Evolutionary conservation across 2,329 filamentous ascomycete genomes (phyloP).

Genomic region (Aurifilum marmelostoma): DNA sequence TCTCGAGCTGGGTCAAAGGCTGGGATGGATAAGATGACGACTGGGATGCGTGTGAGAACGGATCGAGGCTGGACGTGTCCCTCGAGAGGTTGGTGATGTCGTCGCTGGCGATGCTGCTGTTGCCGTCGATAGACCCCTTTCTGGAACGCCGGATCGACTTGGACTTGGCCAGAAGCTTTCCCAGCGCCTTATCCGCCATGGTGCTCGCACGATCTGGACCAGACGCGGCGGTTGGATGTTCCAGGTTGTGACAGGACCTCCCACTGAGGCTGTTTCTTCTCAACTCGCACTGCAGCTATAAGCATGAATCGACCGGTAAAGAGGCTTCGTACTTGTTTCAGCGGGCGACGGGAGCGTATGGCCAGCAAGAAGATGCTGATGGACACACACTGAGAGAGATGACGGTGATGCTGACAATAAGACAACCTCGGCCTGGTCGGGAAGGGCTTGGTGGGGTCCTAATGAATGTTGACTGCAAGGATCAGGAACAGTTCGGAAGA

Average conservation of each 20-base stretch:
- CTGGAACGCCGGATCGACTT: slow-evolving; percentile 53
- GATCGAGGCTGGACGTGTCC: slow-evolving; percentile 12
- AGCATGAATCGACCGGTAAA: background rate
- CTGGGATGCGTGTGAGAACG: slow-evolving; percentile 32
- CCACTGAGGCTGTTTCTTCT: slow-evolving; percentile 19
- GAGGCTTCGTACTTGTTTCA: background rate
- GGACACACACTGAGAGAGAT: background rate
- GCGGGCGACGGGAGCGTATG: no score
- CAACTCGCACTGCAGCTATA: background rate
- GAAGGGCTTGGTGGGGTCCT: background rate
- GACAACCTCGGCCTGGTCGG: slow-evolving; percentile 9
- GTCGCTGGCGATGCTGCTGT: slow-evolving; percentile 33
- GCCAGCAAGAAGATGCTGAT: no score
- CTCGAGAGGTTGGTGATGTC: slow-evolving; percentile 30
- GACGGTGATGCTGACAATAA: slow-evolving; percentile 3
- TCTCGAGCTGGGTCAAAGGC: slow-evolving; percentile 37
- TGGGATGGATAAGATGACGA: slow-evolving; percentile 30
- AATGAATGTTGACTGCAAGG: background rate
- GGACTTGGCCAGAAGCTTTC: slow-evolving; percentile 57
- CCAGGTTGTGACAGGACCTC: background rate
- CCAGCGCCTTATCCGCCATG: slow-evolving; percentile 44
- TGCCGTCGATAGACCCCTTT: slow-evolving; percentile 47
- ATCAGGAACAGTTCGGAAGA: slow-evolving; percentile 5
- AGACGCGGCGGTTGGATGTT: background rate
- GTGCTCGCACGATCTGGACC: background rate